Evolutionary conservation across 352 stramenopile genomes (phyloP).

Genomic region (Phytopythium kandeliae): DNA sequence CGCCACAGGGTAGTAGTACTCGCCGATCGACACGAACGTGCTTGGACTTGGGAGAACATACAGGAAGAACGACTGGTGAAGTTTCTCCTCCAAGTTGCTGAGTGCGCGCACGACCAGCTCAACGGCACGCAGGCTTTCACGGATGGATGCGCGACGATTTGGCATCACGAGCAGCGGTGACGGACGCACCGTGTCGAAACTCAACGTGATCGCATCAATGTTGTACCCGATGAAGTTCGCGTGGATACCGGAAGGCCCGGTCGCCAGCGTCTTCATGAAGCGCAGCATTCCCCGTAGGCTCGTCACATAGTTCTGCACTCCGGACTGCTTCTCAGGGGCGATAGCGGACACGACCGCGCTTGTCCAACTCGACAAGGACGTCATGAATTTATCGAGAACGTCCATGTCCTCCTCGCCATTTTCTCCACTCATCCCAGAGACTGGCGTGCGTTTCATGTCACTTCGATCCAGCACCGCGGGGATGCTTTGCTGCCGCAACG

Average conservation of each 20-base stretch:
- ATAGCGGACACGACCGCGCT: constrained; percentile 1
- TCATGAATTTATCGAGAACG: constrained; percentile 6
- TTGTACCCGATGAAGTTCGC: constrained; percentile 84
- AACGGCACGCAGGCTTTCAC: constrained; percentile 40
- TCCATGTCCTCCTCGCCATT: constrained; percentile 4
- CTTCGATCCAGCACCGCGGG: constrained; percentile 42
- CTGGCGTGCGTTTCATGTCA: constrained; percentile 8
- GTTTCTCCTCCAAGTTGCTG: constrained; percentile 86
- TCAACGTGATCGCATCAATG: constrained; percentile 79
- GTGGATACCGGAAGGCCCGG: constrained; percentile 54
- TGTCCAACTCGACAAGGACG: constrained; percentile 2
- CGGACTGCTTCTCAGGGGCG: constrained; percentile 14
- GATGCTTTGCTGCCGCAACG: constrained; percentile 40
- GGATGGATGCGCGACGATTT: constrained; percentile 7
- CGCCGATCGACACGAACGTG: constrained; percentile 82
- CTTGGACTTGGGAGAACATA: constrained; percentile 71
- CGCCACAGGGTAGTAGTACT: constrained; percentile 83
- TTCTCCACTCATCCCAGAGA: background rate
- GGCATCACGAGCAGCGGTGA: background rate
- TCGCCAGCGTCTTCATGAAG: constrained; percentile 73
- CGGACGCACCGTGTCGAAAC: background rate
- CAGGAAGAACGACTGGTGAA: constrained; percentile 87
- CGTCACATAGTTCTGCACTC: constrained; percentile 31
- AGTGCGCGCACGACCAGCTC: constrained; percentile 70
- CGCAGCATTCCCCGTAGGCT: constrained; percentile 67